Base-by-base conservation (phyloP, 2,329 filamentous ascomycete genomes). In the Neoscytalidium dimidiatum region DNA sequence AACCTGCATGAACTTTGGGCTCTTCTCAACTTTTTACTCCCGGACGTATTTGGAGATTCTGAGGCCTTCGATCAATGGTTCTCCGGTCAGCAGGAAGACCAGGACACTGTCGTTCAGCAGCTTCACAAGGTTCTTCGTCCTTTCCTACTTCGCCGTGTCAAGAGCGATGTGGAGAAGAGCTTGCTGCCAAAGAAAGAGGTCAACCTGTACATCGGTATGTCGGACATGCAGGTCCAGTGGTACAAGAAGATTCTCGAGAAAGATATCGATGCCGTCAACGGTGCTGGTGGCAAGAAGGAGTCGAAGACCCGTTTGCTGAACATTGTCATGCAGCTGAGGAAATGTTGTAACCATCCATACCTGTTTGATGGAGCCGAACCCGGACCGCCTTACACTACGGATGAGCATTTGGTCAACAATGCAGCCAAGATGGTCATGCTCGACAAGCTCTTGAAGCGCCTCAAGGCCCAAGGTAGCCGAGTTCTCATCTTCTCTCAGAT, bases 401-500 rank as follows among this genome's bases (percentile, higher is more conserved):
- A 99, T 73, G 94, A 98, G 79, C 96, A 99, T 80, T 84, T 99
- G 61, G 83, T 99, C 46, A 91, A 88, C 80, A 99, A 98, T 71
- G 89, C 95, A 1, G 95, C 94, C 23, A 99, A 99, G 81, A 99
- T 99, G 95, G 87, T 93, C 33, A 93, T 99, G 75, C 85, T 99
- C 19, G 95, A 99, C 82, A 96, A 92, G 80, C 86, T 99, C 11
- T 83, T 99, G 56, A 89, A 86, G 72, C 88, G 94, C 52, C 87
- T 99, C 81, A 85, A 94, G 78, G 87, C 86, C 52, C 90, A 97
- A 75, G 95, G 93, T 46, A 98, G 94, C 74, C 88, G 95, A 69
- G 93, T 99, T n/a, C 86, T 99, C 64, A 98, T 99, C 71, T 99
- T 99, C 81, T 99, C 95, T 0, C 95, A 99, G 75, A 99, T 99